phyloP scores from a whole-genome alignment of 164 flowering plant species.

The Vitis riparia region DNA sequence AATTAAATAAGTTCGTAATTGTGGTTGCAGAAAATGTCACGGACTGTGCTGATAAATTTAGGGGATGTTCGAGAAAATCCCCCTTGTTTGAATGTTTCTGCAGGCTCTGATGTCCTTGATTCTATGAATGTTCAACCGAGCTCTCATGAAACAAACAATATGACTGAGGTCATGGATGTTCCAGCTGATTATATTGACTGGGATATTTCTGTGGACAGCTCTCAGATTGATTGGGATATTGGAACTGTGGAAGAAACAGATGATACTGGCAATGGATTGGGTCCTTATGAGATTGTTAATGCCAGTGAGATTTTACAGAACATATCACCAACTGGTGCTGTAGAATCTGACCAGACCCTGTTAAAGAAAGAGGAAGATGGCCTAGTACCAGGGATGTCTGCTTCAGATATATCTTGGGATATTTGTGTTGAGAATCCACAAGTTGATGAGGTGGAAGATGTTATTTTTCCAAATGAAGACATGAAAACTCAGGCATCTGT shows the following conservation, averaged over 20 bases:
- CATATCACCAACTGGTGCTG: conserved; percentile 34
- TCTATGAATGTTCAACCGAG: conserved; percentile 32
- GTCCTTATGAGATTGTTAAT: conserved; percentile 80
- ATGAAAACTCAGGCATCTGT: conserved; percentile 25
- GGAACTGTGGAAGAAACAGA: conserved; percentile 69
- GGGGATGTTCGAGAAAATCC: conserved; percentile 61
- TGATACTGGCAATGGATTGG: conserved; percentile 69
- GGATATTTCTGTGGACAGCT: conserved; percentile 78
- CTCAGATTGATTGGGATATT: conserved; percentile 94
- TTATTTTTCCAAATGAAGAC: conserved; percentile 21
- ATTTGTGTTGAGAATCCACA: conserved; percentile 76
- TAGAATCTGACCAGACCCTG: conserved; percentile 27
- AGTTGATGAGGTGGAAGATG: conserved; percentile 47
- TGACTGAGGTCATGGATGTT: conserved; percentile 25
- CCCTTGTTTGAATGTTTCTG: conserved; percentile 67
- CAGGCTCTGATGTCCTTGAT: conserved; percentile 48
- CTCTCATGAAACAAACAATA: conserved; percentile 23
- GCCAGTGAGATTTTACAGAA: conserved; percentile 52
- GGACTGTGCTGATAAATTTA: conserved; percentile 56
- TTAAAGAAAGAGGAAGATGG: conserved; percentile 26
- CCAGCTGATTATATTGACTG: conserved; percentile 69
- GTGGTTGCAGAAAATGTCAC: conserved; percentile 54
- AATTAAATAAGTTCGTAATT: conserved; percentile 3
- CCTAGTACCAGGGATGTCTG: conserved; percentile 33
- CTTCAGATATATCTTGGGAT: conserved; percentile 81